Base-by-base conservation (phyloP, 2,329 filamentous ascomycete species). In the Epichloe elymi region DNA sequence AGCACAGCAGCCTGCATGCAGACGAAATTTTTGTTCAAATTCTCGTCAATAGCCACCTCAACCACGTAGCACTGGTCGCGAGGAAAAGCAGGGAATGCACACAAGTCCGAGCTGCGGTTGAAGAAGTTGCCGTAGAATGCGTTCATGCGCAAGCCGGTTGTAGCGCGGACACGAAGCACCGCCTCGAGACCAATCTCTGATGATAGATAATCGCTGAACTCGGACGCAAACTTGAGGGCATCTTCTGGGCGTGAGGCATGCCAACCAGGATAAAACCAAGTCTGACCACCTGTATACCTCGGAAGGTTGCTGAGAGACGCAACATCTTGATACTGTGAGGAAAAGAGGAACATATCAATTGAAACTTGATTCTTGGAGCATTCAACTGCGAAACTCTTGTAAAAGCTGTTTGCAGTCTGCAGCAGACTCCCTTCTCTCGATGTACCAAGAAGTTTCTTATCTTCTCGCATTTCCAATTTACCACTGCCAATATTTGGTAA, bases 111-210 rank as follows among this genome's bases (percentile, higher is more conserved):
- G 65, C 88, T 95, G 59, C 93, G 81, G 74, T 97, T 98, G 77
- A 98, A 98, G 71, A 98, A 98, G 73, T 98, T 98, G 59, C 93
- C 93, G 68, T 97, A 98, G 71, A 98, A 98, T 2, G 91, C 90
- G 71, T 84, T 95, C 86, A 97, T 97, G 50, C 93, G 83, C 53
- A 98, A 72, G 49, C 93, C 93, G 23, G 90, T 97, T 2, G 90
- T 96, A 17, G 93, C 93, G 58, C 93, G 85, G 39, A 98, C 93
- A 65, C 93, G 86, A 51, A 98, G 83, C 38, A 98, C 93, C 42
- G 93, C 93, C 69, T 98, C 93, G 37, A 98, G 72, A 0, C 91
- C 93, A 63, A 98, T 96, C 67, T 98, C 93, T 0, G 90, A 83
- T 10, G 90, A 96, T n/a, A 98, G 74, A 63, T 93, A 95, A 64